Conservation (phyloP, 306 rosid genomes). For the Cucumis sativus region DNA sequence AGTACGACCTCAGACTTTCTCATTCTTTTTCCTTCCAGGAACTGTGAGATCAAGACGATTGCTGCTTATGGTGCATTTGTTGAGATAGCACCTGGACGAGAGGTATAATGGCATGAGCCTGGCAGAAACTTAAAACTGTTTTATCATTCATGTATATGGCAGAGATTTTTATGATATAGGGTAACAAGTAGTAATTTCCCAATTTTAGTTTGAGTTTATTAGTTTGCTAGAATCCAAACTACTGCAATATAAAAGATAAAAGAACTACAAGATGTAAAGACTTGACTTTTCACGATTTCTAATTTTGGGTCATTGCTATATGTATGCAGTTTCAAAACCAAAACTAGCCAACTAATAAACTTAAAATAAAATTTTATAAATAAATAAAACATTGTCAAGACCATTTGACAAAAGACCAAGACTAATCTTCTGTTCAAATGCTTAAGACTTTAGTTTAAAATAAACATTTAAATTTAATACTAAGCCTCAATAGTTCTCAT, state of each 20-base stretch:
- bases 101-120: slow-evolving; percentile 29
- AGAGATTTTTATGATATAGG: neutral
- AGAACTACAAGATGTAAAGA: neutral
- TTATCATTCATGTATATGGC: neutral
- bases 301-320: no score
- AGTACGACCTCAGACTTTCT: slow-evolving; percentile 4
- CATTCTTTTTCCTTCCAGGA: slow-evolving; percentile 26
- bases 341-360: no score
- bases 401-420: no score
- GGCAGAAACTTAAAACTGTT: neutral
- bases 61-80: slow-evolving; percentile 78
- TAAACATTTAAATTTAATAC: no score
- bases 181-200: neutral
- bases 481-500: no score
- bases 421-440: no score
- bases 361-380: no score
- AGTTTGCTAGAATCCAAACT: neutral
- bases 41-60: slow-evolving; percentile 78
- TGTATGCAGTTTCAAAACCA: no score
- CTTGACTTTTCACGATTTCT: no score
- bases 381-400: no score
- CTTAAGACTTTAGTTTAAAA: no score
- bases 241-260: neutral
- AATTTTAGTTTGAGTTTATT: neutral
- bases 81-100: slow-evolving; percentile 95